phyloP scores from a whole-genome alignment of 2,329 filamentous ascomycete species.

The Colletotrichum limetticola region DNA sequence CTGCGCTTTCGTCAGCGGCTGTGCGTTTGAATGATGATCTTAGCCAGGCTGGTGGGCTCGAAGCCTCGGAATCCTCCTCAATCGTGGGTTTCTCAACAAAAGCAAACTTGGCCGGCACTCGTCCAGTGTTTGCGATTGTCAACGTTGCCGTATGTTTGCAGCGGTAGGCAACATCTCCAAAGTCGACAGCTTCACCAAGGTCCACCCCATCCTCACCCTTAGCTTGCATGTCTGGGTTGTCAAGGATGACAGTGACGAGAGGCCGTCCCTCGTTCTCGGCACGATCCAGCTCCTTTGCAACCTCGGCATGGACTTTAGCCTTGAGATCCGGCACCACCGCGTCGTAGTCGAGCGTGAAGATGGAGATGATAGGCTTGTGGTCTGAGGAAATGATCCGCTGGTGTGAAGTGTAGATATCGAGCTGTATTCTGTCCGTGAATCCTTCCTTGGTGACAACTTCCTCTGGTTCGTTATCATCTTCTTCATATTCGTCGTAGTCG shows the following conservation, averaged over 20 bases:
- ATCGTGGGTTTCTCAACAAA: slow-evolving; percentile 79
- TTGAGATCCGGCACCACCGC: slow-evolving; percentile 88
- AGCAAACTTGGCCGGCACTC: slow-evolving; percentile 80
- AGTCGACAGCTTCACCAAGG: slow-evolving; percentile 73
- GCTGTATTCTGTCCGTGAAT: slow-evolving; percentile 62
- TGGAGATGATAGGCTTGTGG: slow-evolving; percentile 88
- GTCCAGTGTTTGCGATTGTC: slow-evolving; percentile 92
- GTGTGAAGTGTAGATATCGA: slow-evolving; percentile 83
- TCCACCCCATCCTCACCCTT: slow-evolving; percentile 40
- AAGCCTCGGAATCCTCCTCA: slow-evolving; percentile 52
- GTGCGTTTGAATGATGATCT: slow-evolving; percentile 71
- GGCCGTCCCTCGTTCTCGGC: slow-evolving; percentile 92
- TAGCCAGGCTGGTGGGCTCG: slow-evolving; percentile 72
- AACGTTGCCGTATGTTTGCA: slow-evolving; percentile 73
- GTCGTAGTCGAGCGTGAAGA: slow-evolving; percentile 88
- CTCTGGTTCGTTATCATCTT: slow-evolving; percentile 56
- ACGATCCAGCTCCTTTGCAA: slow-evolving; percentile 87
- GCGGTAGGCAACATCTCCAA: slow-evolving; percentile 79
- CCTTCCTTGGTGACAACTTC: slow-evolving; percentile 68
- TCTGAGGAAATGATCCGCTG: slow-evolving; percentile 93
- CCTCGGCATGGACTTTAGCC: slow-evolving; percentile 84
- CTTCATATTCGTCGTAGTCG: slow-evolving; percentile 70
- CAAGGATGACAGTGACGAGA: slow-evolving; percentile 83
- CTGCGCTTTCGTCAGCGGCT: slow-evolving; percentile 48
- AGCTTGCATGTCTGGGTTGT: slow-evolving; percentile 59